A percentile compares a stretch with the other conserved stretches of the same genome.
phyloP scores from a whole-genome alignment of 2,329 filamentous ascomycete species.

The Exophiala aquamarina region DNA sequence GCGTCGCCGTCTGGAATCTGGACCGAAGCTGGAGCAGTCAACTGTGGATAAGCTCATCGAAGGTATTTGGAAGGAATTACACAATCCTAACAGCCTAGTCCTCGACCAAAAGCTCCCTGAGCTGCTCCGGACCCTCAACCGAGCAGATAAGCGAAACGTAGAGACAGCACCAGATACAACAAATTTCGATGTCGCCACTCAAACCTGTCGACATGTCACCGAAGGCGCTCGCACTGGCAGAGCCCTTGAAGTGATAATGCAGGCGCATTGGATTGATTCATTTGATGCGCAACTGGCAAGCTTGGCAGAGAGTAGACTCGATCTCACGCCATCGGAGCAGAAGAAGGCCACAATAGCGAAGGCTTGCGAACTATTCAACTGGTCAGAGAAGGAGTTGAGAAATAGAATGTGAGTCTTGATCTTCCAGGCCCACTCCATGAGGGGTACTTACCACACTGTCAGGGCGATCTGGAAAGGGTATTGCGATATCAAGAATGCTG shows the following conservation, averaged over 20 bases:
- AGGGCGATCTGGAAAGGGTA: slow-evolving; percentile 57
- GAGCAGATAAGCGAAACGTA: slow-evolving; percentile 7
- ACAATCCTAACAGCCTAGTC: slow-evolving; percentile 22
- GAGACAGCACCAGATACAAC: slow-evolving; percentile 1
- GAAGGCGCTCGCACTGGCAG: slow-evolving; percentile 52
- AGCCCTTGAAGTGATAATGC: slow-evolving; percentile 60
- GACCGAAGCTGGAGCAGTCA: slow-evolving; percentile 47
- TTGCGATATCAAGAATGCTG: slow-evolving; percentile 58
- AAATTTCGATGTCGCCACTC: slow-evolving; percentile 9
- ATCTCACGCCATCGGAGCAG: slow-evolving; percentile 47
- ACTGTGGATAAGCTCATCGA: slow-evolving; percentile 50
- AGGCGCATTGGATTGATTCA: slow-evolving; percentile 57
- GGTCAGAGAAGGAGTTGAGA: slow-evolving; percentile 58
- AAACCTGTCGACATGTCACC: slow-evolving; percentile 20
- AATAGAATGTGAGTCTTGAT: slow-evolving; percentile 37
- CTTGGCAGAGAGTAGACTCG: slow-evolving; percentile 40
- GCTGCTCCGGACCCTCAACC: neutral
- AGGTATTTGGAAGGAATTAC: slow-evolving; percentile 52
- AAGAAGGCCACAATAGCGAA: slow-evolving; percentile 54
- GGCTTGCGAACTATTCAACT: slow-evolving; percentile 54
- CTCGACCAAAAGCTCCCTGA: neutral
- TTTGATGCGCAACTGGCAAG: slow-evolving; percentile 53
- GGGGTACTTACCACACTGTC: too few species aligned
- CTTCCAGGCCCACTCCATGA: neutral
- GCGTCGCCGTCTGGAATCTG: slow-evolving; percentile 16